phyloP scores from a whole-genome alignment of 108 stramenopile species.

The Fragilaria radians region DNA sequence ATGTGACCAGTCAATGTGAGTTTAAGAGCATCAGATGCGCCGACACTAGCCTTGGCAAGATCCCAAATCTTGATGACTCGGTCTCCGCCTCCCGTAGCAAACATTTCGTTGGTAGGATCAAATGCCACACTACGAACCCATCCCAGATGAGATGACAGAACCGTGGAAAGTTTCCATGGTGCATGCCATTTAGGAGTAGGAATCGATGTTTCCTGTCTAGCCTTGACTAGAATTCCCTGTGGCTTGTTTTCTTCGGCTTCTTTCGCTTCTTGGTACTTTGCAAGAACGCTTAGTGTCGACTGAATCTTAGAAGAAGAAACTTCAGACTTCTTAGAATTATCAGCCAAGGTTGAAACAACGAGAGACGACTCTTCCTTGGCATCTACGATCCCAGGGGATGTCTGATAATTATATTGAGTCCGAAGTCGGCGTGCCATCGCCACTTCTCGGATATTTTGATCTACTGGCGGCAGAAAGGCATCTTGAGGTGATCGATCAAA shows the following conservation, averaged over 20 bases:
- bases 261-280: background rate
- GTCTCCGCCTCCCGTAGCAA: conserved; percentile 96
- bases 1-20: conserved; percentile 98
- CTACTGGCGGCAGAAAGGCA: conserved; percentile 20
- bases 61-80: conserved; percentile 98
- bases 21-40: conserved; percentile 84
- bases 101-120: conserved; percentile 94
- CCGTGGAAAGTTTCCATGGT: conserved; percentile 92
- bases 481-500: conserved; percentile 23
- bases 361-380: background rate
- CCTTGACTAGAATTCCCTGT: conserved; percentile 1
- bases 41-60: conserved; percentile 92
- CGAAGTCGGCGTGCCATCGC: conserved; percentile 22
- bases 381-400: background rate
- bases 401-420: conserved; percentile 4
- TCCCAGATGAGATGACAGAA: conserved; percentile 92
- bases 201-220: conserved; percentile 32
- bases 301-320: background rate
- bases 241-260: conserved; percentile 5
- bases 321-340: background rate
- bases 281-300: background rate
- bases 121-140: conserved; percentile 98
- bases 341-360: background rate
- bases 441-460: conserved; percentile 12
- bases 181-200: conserved; percentile 98